phyloP scores from a whole-genome alignment of 1,284 basidiomycete species.

The Ustanciosporium gigantosporum region DNA sequence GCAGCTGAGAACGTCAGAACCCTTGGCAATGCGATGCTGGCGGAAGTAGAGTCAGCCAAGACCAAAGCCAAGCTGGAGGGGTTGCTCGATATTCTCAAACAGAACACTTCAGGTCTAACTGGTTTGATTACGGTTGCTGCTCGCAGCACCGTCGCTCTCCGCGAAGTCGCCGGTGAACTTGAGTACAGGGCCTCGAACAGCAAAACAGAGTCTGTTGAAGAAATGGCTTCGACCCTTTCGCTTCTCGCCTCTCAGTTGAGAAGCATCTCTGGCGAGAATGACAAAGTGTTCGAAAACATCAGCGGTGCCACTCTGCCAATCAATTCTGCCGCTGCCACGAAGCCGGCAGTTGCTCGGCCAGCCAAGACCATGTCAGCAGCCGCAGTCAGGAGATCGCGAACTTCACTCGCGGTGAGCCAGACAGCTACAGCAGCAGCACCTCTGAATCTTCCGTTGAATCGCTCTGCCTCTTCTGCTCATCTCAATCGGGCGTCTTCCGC shows the following conservation, averaged over 20 bases:
- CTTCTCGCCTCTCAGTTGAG: conserved; percentile 58
- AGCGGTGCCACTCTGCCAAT: conserved; percentile 66
- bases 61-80: conserved; percentile 73
- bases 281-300: conserved; percentile 68
- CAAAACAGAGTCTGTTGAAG: conserved; percentile 61
- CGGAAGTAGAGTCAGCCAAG: conserved; percentile 74
- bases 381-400: conserved; percentile 9
- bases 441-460: background rate
- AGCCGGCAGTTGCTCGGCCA: background rate
- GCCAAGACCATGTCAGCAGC: conserved; percentile 1
- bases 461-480: conserved; percentile 11
- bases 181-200: conserved; percentile 62
- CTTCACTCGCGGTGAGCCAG: conserved; percentile 6
- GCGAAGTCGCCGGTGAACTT: conserved; percentile 70
- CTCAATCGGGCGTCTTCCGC: background rate
- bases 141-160: conserved; percentile 74
- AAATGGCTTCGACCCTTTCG: conserved; percentile 62
- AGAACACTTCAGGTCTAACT: conserved; percentile 73
- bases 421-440: too few species aligned
- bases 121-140: conserved; percentile 77
- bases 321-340: background rate
- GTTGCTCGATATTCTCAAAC: conserved; percentile 69
- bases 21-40: conserved; percentile 70
- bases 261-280: conserved; percentile 62
- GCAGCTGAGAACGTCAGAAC: conserved; percentile 74